Conservation (phyloP, 257 asterid species). For the Solanum piurae region DNA sequence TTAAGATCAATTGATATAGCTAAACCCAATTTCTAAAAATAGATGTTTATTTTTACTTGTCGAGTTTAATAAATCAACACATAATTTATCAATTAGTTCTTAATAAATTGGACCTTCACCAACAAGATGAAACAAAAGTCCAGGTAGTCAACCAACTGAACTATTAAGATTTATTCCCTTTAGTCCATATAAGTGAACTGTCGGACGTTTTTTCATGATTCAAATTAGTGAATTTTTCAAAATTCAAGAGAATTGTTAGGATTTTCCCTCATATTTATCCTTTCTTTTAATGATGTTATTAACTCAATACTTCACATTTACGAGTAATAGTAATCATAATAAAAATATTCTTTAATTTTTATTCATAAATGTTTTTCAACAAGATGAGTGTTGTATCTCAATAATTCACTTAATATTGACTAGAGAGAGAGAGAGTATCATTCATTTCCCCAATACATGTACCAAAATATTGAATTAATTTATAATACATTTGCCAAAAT, state of each 20-base stretch:
- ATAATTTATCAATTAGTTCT: background rate
- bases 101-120: background rate
- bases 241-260: background rate
- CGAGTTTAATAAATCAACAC: background rate
- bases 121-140: background rate
- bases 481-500: background rate
- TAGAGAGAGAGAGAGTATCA: too few species aligned
- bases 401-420: background rate
- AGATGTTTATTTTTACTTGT: background rate
- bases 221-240: background rate
- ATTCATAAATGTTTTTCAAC: background rate
- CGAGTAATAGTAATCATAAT: background rate
- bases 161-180: background rate
- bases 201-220: too few species aligned
- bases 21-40: background rate
- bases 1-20: background rate
- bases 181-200: background rate
- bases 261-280: background rate
- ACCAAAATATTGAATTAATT: background rate
- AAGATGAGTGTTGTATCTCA: background rate
- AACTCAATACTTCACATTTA: background rate
- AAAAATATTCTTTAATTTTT: background rate
- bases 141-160: background rate
- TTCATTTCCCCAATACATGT: background rate
- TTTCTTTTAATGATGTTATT: too few species aligned